A percentile compares a stretch with the other conserved stretches of the same genome.
phyloP scores from a whole-genome alignment of 768 basidiomycete species.

The Lentinula sp. region DNA sequence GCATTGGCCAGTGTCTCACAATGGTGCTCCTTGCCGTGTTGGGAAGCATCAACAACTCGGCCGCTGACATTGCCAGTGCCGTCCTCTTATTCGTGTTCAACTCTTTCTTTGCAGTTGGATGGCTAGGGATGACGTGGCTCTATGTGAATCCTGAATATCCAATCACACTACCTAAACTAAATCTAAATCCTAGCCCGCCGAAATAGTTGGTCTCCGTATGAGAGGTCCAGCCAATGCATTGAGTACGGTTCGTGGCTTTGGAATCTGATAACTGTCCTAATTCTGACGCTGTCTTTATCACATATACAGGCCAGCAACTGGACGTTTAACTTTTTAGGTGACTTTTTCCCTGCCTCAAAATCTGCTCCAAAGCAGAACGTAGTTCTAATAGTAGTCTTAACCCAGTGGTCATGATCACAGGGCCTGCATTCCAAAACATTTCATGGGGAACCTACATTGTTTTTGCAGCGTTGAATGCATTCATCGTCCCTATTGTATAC shows the following conservation, averaged over 20 bases:
- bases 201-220: conserved; percentile 57
- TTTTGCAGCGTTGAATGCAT: conserved; percentile 51
- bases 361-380: not conserved
- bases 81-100: conserved; percentile 66
- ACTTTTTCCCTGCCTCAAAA: not conserved
- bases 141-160: conserved; percentile 34
- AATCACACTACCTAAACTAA: not conserved
- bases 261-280: not conserved
- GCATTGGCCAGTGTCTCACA: conserved; percentile 49
- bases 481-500: conserved; percentile 52
- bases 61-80: conserved; percentile 43
- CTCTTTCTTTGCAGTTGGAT: conserved; percentile 64
- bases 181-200: conserved; percentile 33
- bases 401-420: conserved; percentile 53
- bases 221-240: conserved; percentile 61
- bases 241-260: conserved; percentile 33
- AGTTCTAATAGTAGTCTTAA: not conserved
- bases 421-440: conserved; percentile 52
- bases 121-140: conserved; percentile 69
- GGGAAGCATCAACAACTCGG: conserved; percentile 43
- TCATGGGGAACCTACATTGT: conserved; percentile 57
- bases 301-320: conserved; percentile 33
- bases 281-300: not conserved
- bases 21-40: conserved; percentile 57
- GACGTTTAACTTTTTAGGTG: conserved; percentile 50